Evolutionary conservation across 306 rosid genomes (phyloP).

Genomic region (Trifolium repens): DNA sequence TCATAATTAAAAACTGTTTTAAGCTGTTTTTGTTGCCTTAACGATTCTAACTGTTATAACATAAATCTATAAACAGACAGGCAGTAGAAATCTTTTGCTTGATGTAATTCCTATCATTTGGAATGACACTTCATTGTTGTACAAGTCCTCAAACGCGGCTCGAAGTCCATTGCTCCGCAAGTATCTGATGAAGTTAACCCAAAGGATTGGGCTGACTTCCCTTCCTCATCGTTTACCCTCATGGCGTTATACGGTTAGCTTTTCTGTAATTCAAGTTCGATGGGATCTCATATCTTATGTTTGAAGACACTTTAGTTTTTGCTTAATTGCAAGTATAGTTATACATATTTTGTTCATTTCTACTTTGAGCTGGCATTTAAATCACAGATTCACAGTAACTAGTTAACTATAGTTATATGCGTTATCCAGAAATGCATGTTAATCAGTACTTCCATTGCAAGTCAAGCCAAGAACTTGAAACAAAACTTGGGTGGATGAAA

Average conservation of each 20-base stretch:
- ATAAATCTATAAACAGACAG: slow-evolving; percentile 69
- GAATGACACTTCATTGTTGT: slow-evolving; percentile 70
- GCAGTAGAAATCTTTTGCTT: slow-evolving; percentile 77
- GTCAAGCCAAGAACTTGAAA: slow-evolving; percentile 30
- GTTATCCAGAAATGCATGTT: slow-evolving; percentile 29
- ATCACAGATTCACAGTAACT: slow-evolving; percentile 17
- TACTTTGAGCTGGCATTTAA: slow-evolving; percentile 21
- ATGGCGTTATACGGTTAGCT: slow-evolving; percentile 87
- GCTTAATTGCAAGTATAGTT: slow-evolving; percentile 25
- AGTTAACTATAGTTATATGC: slow-evolving; percentile 20
- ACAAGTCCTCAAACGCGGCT: slow-evolving; percentile 77
- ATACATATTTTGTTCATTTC: slow-evolving; percentile 30
- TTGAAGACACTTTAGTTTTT: slow-evolving; percentile 26
- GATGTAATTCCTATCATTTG: slow-evolving; percentile 75
- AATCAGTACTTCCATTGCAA: slow-evolving; percentile 27
- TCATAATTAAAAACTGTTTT: slow-evolving; percentile 21
- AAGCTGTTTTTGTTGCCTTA: slow-evolving; percentile 16
- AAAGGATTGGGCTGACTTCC: slow-evolving; percentile 79
- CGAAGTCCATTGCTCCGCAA: slow-evolving; percentile 84
- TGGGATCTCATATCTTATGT: slow-evolving; percentile 27
- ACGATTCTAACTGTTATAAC: slow-evolving; percentile 46
- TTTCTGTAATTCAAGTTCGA: slow-evolving; percentile 27
- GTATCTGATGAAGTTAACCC: slow-evolving; percentile 85
- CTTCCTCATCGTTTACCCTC: slow-evolving; percentile 83
- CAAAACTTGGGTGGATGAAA: slow-evolving; percentile 31